Evolutionary conservation across 371 early-diverging fungal genomes (phyloP).

Genomic region (Cokeromyces recurvatus): DNA sequence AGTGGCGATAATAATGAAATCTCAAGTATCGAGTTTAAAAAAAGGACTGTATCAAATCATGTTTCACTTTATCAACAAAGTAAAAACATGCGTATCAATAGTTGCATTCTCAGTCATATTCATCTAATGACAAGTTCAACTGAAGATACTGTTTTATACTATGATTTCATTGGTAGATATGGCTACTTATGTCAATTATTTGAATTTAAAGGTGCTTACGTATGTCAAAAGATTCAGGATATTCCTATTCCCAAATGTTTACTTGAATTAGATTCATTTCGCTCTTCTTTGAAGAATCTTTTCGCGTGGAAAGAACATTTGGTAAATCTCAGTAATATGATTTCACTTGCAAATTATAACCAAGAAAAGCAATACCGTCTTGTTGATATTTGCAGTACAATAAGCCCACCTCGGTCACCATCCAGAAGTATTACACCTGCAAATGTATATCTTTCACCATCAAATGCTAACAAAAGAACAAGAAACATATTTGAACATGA

Average conservation of each 20-base stretch:
- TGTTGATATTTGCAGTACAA: slow-evolving; percentile 10
- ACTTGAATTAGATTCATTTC: slow-evolving; percentile 5
- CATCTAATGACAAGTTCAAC: slow-evolving; percentile 10
- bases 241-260: slow-evolving; percentile 3
- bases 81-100: slow-evolving; percentile 10
- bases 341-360: slow-evolving; percentile 4
- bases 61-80: slow-evolving; percentile 5
- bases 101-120: slow-evolving; percentile 9
- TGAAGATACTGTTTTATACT: slow-evolving; percentile 10
- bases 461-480: slow-evolving; percentile 9
- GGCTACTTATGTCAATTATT: slow-evolving; percentile 8
- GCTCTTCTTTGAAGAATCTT: slow-evolving; percentile 5
- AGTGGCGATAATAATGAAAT: not conserved
- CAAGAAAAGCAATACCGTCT: slow-evolving; percentile 2
- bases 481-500: slow-evolving; percentile 7
- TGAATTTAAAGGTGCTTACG: slow-evolving; percentile 7
- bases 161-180: slow-evolving; percentile 6
- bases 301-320: slow-evolving; percentile 4
- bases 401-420: slow-evolving; percentile 6
- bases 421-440: slow-evolving; percentile 3
- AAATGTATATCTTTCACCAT: slow-evolving; percentile 7
- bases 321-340: slow-evolving; percentile 3
- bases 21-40: not conserved
- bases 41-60: not conserved
- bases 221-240: slow-evolving; percentile 11